A percentile compares a stretch with the other conserved stretches of the same genome.
phyloP scores from a whole-genome alignment of 768 basidiomycete genomes.

The Auricularia sp. region DNA sequence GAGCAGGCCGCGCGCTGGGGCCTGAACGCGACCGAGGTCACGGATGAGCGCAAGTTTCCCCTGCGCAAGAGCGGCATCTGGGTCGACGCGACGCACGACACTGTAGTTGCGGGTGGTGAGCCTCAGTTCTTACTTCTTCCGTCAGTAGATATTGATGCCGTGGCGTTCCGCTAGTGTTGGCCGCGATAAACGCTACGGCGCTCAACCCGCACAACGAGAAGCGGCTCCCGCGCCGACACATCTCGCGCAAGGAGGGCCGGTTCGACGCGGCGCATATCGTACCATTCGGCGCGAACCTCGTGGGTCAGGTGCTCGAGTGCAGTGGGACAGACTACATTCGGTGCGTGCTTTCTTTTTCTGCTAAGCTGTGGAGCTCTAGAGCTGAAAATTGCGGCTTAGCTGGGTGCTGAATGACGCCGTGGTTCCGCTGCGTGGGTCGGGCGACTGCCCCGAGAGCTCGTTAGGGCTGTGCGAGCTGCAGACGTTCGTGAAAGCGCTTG shows the following conservation, averaged over 20 bases:
- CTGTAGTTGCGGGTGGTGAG: constrained; percentile 2
- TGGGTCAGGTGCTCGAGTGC: constrained; percentile 53
- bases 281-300: constrained; percentile 78
- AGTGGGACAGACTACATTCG: constrained; percentile 19
- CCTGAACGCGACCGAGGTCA: neutral
- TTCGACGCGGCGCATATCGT: constrained; percentile 40
- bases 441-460: neutral
- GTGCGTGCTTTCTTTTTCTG: neutral
- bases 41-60: constrained; percentile 12
- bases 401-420: constrained; percentile 85
- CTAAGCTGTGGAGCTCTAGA: neutral
- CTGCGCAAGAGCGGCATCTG: neutral
- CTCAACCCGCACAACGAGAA: neutral
- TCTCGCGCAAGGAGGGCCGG: neutral
- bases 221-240: neutral
- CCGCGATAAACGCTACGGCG: neutral
- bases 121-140: too few relatives aligned
- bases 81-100: constrained; percentile 2
- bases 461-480: neutral
- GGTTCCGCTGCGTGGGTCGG: constrained; percentile 41
- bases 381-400: constrained; percentile 33
- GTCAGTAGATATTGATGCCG: neutral
- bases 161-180: neutral
- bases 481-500: neutral
- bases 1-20: neutral